Evolutionary conservation across 2,329 filamentous ascomycete species (phyloP), one percentile per base, ranked within the genome.

Genomic region (Colletotrichum viniferum): DNA sequence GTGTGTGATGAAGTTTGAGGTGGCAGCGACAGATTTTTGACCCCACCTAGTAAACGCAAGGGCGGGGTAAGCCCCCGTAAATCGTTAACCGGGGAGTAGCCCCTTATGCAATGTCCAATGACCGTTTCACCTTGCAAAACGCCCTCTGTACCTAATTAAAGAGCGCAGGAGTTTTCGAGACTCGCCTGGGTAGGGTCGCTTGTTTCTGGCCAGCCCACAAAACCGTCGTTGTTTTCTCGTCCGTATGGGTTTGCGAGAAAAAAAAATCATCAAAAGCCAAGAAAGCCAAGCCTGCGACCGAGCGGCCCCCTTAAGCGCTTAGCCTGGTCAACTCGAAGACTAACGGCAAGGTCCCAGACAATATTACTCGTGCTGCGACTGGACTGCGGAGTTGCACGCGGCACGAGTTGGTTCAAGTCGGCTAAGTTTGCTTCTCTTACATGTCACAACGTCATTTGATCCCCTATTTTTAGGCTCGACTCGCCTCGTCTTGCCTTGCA

Each of bases 31-130:
- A 77, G 75, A 73, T 69, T 76, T 77, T 68, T 61, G 67, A 69
- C 76, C 73, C 73, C 73, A 74, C 75, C 70, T 76, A 63, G 32
- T 73, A 75, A 75, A 75, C 64, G 65, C 71, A 76, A 70, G n/a
- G 66, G 60, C 74, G 74, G 74, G 74, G 74, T 76, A 76, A 70
- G 74, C 65, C 74, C 74, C 71, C 60, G 52, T 76, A 76, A 69
- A 24, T 66, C 58, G 48, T 60, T 75, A 73, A 75, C 34, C 69
- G 72, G 62, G 72, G 55, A 32, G 68, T 24, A 55, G 69, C 16
- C 13, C 28, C 61, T 71, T 58, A 74, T 74, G 72, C 68, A 74
- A 74, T 74, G 28, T 65, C 34, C 67, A 43, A 16, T 32, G 26
- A 18, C 68, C 60, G 71, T 74, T 74, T 62, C 68, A 66, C 48